Evolutionary conservation across 441 rosid genomes (phyloP).

Genomic region (Capsella rubella): DNA sequence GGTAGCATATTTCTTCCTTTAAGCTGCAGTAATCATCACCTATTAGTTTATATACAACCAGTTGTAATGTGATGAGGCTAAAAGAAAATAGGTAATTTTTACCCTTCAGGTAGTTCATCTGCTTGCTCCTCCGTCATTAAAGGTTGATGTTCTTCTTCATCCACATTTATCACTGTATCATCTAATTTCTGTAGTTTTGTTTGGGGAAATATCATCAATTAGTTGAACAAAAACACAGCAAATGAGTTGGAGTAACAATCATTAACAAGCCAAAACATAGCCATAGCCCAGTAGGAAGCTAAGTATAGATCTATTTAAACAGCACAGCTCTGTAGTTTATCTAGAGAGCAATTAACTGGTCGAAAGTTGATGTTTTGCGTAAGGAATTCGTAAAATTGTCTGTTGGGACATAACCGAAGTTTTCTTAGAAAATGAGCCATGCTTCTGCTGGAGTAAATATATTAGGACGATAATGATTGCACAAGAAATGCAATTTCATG

Average conservation of each 20-base stretch:
- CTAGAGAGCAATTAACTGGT: neutral
- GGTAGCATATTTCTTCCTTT: conserved; percentile 71
- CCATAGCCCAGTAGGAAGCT: neutral
- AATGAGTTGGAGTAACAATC: conserved; percentile 3
- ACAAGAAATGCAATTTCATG: neutral
- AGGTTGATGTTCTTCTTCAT: conserved; percentile 73
- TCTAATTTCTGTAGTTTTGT: conserved; percentile 25
- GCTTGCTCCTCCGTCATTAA: conserved; percentile 46
- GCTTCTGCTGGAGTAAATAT: conserved; percentile 6
- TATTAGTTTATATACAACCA: conserved; percentile 28
- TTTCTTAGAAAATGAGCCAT: neutral
- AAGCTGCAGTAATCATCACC: conserved; percentile 56
- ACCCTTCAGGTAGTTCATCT: conserved; percentile 63
- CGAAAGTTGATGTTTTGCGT: neutral
- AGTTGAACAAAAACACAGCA: neutral
- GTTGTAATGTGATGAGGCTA: conserved; percentile 11
- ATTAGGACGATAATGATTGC: conserved; percentile 9
- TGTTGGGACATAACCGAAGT: neutral
- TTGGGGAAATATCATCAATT: conserved; percentile 8
- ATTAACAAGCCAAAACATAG: conserved; percentile 11
- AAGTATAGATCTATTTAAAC: conserved; percentile 6
- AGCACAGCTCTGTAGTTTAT: neutral
- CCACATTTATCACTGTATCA: conserved; percentile 60
- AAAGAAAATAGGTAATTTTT: conserved; percentile 31
- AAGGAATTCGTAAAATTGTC: neutral